These are phyloP conservation scores for Grigorovia jiainica DNA, from an alignment of 805 yeast species.

Conservation along the genomic window DNA sequence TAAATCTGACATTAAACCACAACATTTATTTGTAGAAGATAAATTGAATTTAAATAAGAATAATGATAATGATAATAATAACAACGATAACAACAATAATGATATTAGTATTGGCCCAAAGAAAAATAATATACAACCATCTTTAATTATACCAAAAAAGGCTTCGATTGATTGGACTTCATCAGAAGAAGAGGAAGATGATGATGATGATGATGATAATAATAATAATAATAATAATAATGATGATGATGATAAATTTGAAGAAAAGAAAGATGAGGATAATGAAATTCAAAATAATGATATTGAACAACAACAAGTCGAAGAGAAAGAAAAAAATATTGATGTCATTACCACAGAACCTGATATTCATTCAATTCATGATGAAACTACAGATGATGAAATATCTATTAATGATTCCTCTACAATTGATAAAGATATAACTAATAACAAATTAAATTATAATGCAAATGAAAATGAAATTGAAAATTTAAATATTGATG, in stretches of 20 bases:
- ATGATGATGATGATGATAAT: neutral
- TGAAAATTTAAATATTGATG: neutral
- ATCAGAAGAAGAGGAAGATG: conserved; percentile 46
- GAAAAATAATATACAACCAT: conserved; percentile 42
- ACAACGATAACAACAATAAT: neutral
- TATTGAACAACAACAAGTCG: too few species aligned
- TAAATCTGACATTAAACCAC: too few species aligned
- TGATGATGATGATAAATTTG: neutral
- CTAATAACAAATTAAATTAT: neutral
- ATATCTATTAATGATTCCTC: neutral
- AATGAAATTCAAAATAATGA: too few species aligned
- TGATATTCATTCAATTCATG: too few species aligned
- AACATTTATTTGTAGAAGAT: too few species aligned
- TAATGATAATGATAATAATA: neutral
- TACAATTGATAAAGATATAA: neutral
- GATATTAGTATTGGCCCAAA: conserved; percentile 6
- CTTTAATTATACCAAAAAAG: conserved; percentile 71
- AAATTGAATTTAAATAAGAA: too few species aligned
- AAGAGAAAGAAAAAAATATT: too few species aligned
- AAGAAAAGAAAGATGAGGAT: neutral
- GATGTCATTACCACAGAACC: too few species aligned
- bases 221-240: too few species aligned
- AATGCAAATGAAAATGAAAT: neutral
- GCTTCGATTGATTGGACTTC: conserved; percentile 83
- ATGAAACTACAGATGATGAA: conserved; percentile 1